Percentiles rank a stretch among this genome's conserved stretches.
phyloP scores from a whole-genome alignment of 2,329 filamentous ascomycete genomes.

The Parastagonospora nodorum region DNA sequence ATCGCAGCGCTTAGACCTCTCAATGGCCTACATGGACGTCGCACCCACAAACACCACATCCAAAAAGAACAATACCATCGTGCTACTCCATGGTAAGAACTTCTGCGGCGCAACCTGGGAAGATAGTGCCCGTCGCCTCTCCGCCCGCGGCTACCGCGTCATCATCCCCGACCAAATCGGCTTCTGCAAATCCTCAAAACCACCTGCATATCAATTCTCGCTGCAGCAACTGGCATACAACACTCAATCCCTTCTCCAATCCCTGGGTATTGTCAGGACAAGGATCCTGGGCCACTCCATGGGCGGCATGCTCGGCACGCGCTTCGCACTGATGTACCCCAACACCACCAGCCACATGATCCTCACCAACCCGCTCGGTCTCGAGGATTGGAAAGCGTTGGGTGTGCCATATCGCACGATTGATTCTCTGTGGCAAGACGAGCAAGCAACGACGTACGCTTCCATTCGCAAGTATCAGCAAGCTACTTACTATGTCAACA shows the following conservation, averaged over 20 bases:
- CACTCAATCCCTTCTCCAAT: conserved; percentile 54
- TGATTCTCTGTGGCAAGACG: conserved; percentile 21
- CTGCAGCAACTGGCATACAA: conserved; percentile 59
- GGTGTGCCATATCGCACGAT: conserved; percentile 31
- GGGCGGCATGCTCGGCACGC: conserved; percentile 60
- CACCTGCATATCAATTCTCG: conserved; percentile 57
- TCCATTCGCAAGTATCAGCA: conserved; percentile 35
- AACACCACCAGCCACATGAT: conserved; percentile 51
- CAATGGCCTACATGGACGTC: conserved; percentile 64
- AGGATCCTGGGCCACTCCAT: conserved; percentile 61
- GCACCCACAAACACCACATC: conserved; percentile 36
- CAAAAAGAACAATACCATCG: conserved; percentile 49
- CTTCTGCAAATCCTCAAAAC: conserved; percentile 64
- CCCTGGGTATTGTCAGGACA: conserved; percentile 51
- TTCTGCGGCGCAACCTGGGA: conserved; percentile 62
- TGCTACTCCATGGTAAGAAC: conserved; percentile 62
- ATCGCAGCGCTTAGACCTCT: conserved; percentile 55
- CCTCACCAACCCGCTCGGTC: conserved; percentile 58
- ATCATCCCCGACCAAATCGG: conserved; percentile 61
- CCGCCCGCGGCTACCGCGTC: conserved; percentile 55
- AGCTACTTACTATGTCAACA: conserved; percentile 35
- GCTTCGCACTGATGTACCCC: conserved; percentile 59
- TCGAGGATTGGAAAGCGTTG: conserved; percentile 58
- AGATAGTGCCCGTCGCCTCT: conserved; percentile 52
- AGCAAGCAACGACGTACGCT: conserved; percentile 29